Base-by-base conservation (phyloP, 2,329 filamentous ascomycete genomes). In the Aspergillus flavus region DNA sequence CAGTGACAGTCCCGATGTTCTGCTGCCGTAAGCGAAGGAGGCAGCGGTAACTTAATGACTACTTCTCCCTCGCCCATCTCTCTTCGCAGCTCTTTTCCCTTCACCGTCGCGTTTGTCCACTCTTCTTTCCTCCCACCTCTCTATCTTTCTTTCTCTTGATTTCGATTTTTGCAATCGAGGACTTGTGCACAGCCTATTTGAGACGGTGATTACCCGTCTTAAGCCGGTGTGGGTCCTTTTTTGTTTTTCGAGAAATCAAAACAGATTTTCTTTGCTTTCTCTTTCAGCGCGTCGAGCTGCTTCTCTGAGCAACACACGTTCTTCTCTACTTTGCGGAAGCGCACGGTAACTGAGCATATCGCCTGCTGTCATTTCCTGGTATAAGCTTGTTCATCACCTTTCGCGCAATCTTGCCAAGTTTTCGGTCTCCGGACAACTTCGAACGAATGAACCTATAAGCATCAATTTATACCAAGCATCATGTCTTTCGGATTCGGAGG, bases 401-500 rank as follows among this genome's bases (percentile, higher is more conserved):
- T 57, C 34, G 61, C 46, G 23, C 39, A 54, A 36, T 7, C 45
- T n/a, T 57, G 12, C 39, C 45, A 30, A 32, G 11, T 32, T 61
- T 41, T 53, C 60, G 52, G 36, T 62, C 61, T 52, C 26, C 62
- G 58, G 57, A 56, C 36, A 53, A 57, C 59, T 63, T 64, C 55
- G 65, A 68, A 72, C 71, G 66, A 66, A 75, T 78, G 73, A 73
- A 69, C 70, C 67, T 65, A 64, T 72, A 68, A 72, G 21, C 62
- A 58, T 64, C 64, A 65, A 65, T 63, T 54, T 64, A 64, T 62
- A 66, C 63, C 68, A 62, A 69, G 63, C 67, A 77, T 68, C 64
- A 79, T 78, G 75, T 79, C 76, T 70, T 76, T 76, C 70, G 80
- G 81, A 72, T 82, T 83, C 73, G 79, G 81, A 71, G 84, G 86